These are phyloP conservation scores for Ganoderma boninense DNA, from an alignment of 1,284 basidiomycete species.

Conservation along the genomic window DNA sequence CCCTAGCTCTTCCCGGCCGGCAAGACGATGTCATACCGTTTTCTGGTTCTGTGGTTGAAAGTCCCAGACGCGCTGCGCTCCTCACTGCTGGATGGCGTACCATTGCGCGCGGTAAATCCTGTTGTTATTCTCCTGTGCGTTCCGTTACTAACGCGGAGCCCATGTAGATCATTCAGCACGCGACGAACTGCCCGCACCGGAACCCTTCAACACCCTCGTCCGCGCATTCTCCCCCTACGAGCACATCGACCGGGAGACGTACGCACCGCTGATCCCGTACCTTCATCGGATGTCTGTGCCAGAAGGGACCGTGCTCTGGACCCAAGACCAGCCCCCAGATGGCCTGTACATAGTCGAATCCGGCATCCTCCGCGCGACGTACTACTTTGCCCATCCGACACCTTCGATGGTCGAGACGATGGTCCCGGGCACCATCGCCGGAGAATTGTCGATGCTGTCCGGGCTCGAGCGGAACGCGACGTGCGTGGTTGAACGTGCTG, in stretches of 20 bases:
- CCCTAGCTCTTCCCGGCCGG: constrained; percentile 64
- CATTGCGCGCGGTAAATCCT: constrained; percentile 61
- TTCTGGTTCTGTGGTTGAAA: constrained; percentile 71
- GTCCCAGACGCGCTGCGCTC: constrained; percentile 79
- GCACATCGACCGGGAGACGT: constrained; percentile 54
- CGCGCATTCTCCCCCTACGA: constrained; percentile 81
- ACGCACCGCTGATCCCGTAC: constrained; percentile 72
- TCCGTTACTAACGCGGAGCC: background rate
- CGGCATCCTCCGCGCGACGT: constrained; percentile 84
- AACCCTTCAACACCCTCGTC: constrained; percentile 73
- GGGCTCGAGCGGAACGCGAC: constrained; percentile 85
- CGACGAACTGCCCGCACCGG: constrained; percentile 39
- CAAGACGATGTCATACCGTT: constrained; percentile 56
- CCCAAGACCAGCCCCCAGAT: constrained; percentile 77
- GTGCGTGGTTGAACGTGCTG: constrained; percentile 81
- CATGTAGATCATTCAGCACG: constrained; percentile 37
- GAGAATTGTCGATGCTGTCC: constrained; percentile 86
- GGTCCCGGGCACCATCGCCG: constrained; percentile 92
- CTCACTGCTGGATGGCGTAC: constrained; percentile 81
- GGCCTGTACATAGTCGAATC: constrained; percentile 89
- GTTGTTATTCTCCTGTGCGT: background rate
- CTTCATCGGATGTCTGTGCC: constrained; percentile 71
- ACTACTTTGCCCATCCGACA: constrained; percentile 76
- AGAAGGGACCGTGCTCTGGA: constrained; percentile 78
- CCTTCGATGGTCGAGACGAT: constrained; percentile 84